Conservation (phyloP, 2,329 filamentous ascomycete genomes). For the Pseudogymnoascus sp. region DNA sequence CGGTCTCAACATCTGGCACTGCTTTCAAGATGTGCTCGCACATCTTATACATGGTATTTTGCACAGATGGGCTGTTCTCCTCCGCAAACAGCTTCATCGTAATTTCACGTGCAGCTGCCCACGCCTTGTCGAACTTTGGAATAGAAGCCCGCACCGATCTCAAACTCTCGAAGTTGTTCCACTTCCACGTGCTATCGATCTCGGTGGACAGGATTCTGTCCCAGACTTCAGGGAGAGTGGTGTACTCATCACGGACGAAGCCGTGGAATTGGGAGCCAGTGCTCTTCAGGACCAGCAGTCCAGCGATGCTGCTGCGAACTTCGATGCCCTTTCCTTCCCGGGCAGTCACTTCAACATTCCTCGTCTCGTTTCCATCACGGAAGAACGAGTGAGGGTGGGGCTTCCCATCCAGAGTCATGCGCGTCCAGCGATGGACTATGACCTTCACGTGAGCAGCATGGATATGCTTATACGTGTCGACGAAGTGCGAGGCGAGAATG, state of each 20-base stretch:
- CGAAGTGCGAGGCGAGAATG: conserved; percentile 80
- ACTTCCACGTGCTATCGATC: conserved; percentile 80
- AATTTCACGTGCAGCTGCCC: conserved; percentile 68
- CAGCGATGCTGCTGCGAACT: conserved; percentile 70
- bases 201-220: conserved; percentile 94
- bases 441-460: conserved; percentile 74
- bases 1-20: conserved; percentile 63
- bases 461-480: conserved; percentile 84
- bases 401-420: conserved; percentile 78
- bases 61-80: conserved; percentile 87
- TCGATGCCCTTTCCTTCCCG: conserved; percentile 62
- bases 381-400: conserved; percentile 93
- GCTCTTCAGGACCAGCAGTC: conserved; percentile 86
- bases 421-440: conserved; percentile 82
- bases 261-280: conserved; percentile 94
- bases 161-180: conserved; percentile 63
- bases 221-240: conserved; percentile 82
- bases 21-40: conserved; percentile 73
- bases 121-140: conserved; percentile 70
- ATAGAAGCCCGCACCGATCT: conserved; percentile 58
- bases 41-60: conserved; percentile 99
- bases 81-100: conserved; percentile 88
- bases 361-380: conserved; percentile 81
- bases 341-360: conserved; percentile 69
- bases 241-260: conserved; percentile 90